These are phyloP conservation scores for Ceriops tagal DNA, from an alignment of 345 rosid genomes.

Conservation along the genomic window DNA sequence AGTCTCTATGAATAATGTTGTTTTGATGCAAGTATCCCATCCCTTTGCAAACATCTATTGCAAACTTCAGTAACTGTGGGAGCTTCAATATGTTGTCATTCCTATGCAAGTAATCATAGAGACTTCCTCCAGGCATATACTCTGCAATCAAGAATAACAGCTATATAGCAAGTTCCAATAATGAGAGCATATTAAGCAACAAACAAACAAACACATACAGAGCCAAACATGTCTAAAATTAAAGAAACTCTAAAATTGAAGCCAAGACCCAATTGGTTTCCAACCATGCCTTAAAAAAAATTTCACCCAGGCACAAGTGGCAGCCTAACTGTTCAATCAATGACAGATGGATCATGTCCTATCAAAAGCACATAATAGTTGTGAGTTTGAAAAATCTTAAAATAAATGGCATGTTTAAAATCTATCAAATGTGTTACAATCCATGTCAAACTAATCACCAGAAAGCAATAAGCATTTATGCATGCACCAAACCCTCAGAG, in stretches of 20 bases:
- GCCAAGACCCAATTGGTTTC: background rate
- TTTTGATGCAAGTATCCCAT: constrained; percentile 77
- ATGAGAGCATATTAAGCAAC: constrained; percentile 1
- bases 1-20: constrained; percentile 66
- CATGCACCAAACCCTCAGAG: no score
- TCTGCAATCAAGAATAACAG: constrained; percentile 41
- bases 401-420: no score
- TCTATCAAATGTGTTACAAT: no score
- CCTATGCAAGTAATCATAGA: constrained; percentile 64
- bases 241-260: constrained; percentile 1
- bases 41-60: constrained; percentile 64
- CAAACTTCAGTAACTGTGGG: constrained; percentile 57
- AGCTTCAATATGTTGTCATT: constrained; percentile 46
- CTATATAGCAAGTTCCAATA: background rate
- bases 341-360: no score
- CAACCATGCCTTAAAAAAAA: no score
- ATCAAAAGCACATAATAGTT: no score
- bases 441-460: no score
- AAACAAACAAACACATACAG: background rate
- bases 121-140: constrained; percentile 76
- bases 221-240: background rate
- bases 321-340: no score
- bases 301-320: no score
- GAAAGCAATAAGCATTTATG: no score
- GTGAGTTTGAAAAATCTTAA: no score